Evolutionary conservation across 202 grass and related monocot genomes (phyloP), one percentile per base, ranked within the genome.

Genomic region (Musa balbisiana): DNA sequence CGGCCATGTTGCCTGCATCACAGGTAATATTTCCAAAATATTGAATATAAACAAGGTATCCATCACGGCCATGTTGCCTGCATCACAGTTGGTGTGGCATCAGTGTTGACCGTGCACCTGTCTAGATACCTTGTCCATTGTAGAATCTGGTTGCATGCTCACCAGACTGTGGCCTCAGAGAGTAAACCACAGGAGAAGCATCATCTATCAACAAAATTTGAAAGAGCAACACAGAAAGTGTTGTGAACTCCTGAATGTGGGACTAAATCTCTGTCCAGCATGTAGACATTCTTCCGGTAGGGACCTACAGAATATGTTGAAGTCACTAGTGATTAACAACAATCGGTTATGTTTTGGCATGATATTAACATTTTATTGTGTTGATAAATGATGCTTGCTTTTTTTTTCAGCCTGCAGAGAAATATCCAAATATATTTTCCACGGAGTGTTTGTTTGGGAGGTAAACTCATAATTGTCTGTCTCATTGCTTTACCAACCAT

Each of bases 401-500:
- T 51, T 65, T 77, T 49, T 87, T 65, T 33, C 76, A 96, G 92
- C 92, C 92, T 77, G 92, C 85, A 67, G 87, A 92, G 81, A 96
- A 96, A 82, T 96, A 96, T 80, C 92, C 92, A 79, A 56, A 68
- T 62, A 63, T 90, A 79, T 92, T 96, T 83, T 88, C 89, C 26
- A 51, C 83, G 49, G 76, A 87, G 2, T 92, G 89, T 65, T 82
- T 96, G 76, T 92, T 96, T 73, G 92, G 92, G 73, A 96, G 87
- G 92, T 90, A 84, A 85, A 74, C 13, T 65, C 75, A 62, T 73
- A 13, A 3, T 55, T 43, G 33, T 43, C 6, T 43, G 33, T 73
- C 0, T 66, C 50, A 78, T 26, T 56, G 3, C 60, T 78, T 23
- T 21, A 75, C 72, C 66, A 29, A 19, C 72, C 71, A 62, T 75